Conservation (phyloP, 768 basidiomycete species). For the Lactifluus hygrophoroides region DNA sequence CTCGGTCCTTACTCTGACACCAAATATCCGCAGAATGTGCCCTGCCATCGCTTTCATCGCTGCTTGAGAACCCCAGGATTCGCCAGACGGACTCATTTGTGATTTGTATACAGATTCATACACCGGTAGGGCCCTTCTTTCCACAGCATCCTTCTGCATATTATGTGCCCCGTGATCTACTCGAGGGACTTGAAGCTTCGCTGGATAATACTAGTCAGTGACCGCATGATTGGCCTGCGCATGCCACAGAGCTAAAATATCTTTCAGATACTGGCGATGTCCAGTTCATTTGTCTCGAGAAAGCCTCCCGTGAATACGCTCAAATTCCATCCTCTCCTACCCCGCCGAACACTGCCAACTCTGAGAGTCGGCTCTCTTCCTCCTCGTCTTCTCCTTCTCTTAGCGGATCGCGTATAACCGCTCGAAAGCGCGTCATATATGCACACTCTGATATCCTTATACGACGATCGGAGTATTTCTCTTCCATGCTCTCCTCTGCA, state of each 20-base stretch:
- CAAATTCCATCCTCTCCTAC: constrained; percentile 25
- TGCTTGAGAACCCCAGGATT: constrained; percentile 54
- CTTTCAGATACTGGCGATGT: constrained; percentile 66
- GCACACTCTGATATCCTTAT: constrained; percentile 72
- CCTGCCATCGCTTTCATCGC: constrained; percentile 50
- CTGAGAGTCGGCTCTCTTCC: constrained; percentile 32
- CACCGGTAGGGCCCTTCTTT: constrained; percentile 42
- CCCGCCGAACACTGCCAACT: constrained; percentile 25
- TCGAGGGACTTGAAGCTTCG: constrained; percentile 61
- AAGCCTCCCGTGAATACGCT: constrained; percentile 28
- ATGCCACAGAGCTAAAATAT: background rate
- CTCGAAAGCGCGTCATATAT: constrained; percentile 66
- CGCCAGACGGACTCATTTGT: constrained; percentile 58
- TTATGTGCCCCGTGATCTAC: constrained; percentile 55
- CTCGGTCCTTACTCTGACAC: background rate
- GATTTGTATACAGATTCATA: constrained; percentile 68
- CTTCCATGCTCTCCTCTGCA: constrained; percentile 61
- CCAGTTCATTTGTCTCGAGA: constrained; percentile 64
- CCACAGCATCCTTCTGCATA: constrained; percentile 59
- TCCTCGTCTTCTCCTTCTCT: constrained; percentile 37
- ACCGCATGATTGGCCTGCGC: background rate
- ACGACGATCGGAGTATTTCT: constrained; percentile 70
- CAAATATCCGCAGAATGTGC: constrained; percentile 40
- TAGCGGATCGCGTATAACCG: constrained; percentile 38
- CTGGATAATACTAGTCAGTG: constrained; percentile 61